Conservation (phyloP, 352 stramenopile genomes). For the Globisporangium takayamanum region DNA sequence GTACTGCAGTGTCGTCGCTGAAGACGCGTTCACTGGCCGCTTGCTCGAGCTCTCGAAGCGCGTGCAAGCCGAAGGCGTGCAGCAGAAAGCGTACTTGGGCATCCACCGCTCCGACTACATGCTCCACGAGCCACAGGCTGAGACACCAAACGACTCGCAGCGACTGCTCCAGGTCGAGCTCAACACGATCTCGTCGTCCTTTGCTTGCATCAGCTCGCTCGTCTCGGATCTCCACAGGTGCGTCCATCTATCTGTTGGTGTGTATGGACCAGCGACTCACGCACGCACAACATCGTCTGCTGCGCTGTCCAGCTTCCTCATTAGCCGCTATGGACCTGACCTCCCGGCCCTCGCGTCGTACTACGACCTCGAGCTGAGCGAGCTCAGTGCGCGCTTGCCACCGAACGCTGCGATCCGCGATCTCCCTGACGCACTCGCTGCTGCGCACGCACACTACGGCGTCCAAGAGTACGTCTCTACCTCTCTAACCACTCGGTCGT, state of each 20-base stretch:
- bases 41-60: constrained; percentile 75
- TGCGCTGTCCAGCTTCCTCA: constrained; percentile 25
- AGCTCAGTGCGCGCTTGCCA: constrained; percentile 45
- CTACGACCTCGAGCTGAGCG: constrained; percentile 32
- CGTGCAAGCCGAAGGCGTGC: constrained; percentile 57
- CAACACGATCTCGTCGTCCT: constrained; percentile 98
- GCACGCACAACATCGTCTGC: background rate
- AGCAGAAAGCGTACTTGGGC: constrained; percentile 82
- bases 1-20: constrained; percentile 47
- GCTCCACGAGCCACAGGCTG: constrained; percentile 75
- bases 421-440: constrained; percentile 57
- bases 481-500: no score
- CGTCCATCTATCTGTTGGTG: background rate
- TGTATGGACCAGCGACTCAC: background rate
- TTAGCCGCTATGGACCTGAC: constrained; percentile 39
- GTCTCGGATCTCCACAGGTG: constrained; percentile 88
- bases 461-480: constrained; percentile 46
- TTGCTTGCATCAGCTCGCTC: constrained; percentile 92
- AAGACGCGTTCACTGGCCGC: constrained; percentile 83
- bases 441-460: constrained; percentile 65
- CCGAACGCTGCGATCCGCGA: constrained; percentile 62
- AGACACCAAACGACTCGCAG: constrained; percentile 31
- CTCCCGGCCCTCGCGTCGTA: constrained; percentile 44
- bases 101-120: constrained; percentile 95
- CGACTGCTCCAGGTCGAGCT: constrained; percentile 94